Evolutionary conservation across 306 rosid genomes (phyloP), one percentile per base, ranked within the genome.

Genomic region (Cicer yamashitae): DNA sequence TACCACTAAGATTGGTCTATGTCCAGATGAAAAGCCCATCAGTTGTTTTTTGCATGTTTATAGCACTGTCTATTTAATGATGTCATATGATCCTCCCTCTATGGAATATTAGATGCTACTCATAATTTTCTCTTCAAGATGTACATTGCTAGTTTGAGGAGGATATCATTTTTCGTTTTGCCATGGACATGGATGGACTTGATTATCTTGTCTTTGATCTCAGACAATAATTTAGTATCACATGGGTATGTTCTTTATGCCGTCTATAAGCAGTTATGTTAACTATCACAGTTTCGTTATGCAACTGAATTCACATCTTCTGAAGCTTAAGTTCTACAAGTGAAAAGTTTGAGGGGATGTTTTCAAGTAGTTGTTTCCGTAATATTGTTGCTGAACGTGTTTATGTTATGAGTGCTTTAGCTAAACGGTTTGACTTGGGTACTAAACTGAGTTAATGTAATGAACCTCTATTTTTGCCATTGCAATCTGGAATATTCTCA

Each of bases 1-100:
- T 45, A 73, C 79, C 54, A 48, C 79, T 54, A 43, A 70, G 83
- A 64, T 61, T 0, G 81, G 71, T 71, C 85, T 80, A 71, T 75
- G 57, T 48, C 64, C 79, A 71, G 82, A 74, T 68, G 90, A 75
- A 52, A 71, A 77, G 69, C 81, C 63, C 40, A n/a, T 59, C 43
- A 82, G 68, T 65, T 82, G 87, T 81, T 87, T 78, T 83, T 63
- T 85, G 53, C 96, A 90, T 84, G 93, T 84, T 61, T 88, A 73
- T 61, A 81, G 97, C 80, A 67, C 82, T 70, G 90, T 87, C 51
- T 92, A 87, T 83, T 83, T 92, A 13, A 77, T 86, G 51, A 81
- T 92, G 88, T 82, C 92, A 13, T 81, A 70, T 73, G 82, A 87
- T 54, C 86, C 90, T 45, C 81, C 87, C 4, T 46, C 80, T 30